Percentiles rank a stretch among this genome's conserved stretches.
phyloP scores from a whole-genome alignment of 768 basidiomycete genomes.

The Kwoniella dejecticola region DNA sequence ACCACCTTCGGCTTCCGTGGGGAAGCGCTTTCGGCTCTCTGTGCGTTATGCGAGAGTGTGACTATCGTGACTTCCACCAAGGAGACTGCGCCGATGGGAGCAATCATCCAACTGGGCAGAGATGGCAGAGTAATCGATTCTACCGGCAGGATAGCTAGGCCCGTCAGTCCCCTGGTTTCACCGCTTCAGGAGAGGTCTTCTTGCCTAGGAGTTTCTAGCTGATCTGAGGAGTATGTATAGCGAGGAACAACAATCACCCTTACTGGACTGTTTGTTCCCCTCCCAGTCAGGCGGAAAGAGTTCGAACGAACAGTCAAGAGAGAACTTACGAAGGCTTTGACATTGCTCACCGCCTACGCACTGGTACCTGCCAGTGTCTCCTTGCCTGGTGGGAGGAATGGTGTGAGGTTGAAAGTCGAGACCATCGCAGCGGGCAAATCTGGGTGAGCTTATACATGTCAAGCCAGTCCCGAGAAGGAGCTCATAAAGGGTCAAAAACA shows the following conservation, averaged over 20 bases:
- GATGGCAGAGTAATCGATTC: constrained; percentile 65
- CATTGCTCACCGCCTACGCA: constrained; percentile 82
- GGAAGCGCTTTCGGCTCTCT: constrained; percentile 91
- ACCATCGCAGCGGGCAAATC: constrained; percentile 60
- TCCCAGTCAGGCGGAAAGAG: constrained; percentile 91
- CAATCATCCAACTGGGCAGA: constrained; percentile 70
- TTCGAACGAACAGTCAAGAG: constrained; percentile 83
- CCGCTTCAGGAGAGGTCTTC: no score
- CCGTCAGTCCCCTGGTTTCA: constrained; percentile 60
- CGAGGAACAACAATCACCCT: constrained; percentile 81
- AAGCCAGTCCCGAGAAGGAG: no score
- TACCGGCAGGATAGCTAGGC: constrained; percentile 68
- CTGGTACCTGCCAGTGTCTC: constrained; percentile 65
- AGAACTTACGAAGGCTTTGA: constrained; percentile 83
- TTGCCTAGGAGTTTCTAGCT: no score
- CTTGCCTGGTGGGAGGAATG: constrained; percentile 56
- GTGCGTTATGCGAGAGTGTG: constrained; percentile 74
- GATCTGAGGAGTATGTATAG: constrained; percentile 58
- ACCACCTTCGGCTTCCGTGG: constrained; percentile 92
- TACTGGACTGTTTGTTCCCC: constrained; percentile 70
- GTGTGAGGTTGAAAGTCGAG: constrained; percentile 73
- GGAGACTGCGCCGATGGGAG: constrained; percentile 74
- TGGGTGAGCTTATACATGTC: constrained; percentile 68
- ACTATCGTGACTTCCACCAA: constrained; percentile 73
- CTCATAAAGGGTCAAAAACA: no score